phyloP scores from a whole-genome alignment of 2,329 filamentous ascomycete genomes.

The Sporothrix luriei region DNA sequence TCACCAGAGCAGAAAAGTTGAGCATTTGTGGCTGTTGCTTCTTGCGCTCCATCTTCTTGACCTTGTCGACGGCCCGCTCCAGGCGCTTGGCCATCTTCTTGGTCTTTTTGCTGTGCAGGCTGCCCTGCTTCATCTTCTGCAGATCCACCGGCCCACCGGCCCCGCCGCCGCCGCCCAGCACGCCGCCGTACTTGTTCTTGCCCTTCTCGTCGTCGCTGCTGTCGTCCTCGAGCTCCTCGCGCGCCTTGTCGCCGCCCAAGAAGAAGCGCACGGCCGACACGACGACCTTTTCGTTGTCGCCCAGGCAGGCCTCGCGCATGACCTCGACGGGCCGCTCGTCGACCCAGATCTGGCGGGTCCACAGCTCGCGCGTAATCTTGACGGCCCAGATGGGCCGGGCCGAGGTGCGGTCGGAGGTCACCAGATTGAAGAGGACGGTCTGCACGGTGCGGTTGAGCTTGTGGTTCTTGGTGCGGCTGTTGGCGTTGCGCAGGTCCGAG shows the following conservation, averaged over 20 bases:
- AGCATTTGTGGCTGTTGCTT: constrained; percentile 84
- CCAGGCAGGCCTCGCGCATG: constrained; percentile 90
- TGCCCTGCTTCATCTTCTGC: constrained; percentile 78
- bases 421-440: constrained; percentile 87
- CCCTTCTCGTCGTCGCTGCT: constrained; percentile 72
- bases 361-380: constrained; percentile 91
- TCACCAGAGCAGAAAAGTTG: constrained; percentile 83
- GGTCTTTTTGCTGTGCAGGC: constrained; percentile 93
- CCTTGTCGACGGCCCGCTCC: constrained; percentile 76
- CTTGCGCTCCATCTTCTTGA: constrained; percentile 82
- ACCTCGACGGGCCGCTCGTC: constrained; percentile 91
- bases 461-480: constrained; percentile 86
- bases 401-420: constrained; percentile 81
- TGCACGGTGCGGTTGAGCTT: constrained; percentile 91
- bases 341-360: constrained; percentile 95
- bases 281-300: constrained; percentile 91
- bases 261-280: constrained; percentile 90
- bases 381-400: constrained; percentile 93
- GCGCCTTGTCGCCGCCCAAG: constrained; percentile 91
- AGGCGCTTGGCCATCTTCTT: constrained; percentile 82
- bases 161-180: constrained; percentile 35
- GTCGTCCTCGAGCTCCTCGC: constrained; percentile 89
- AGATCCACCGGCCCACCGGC: constrained; percentile 62
- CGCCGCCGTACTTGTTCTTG: constrained; percentile 40
- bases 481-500: constrained; percentile 84